Evolutionary conservation across 768 basidiomycete genomes (phyloP), one percentile per base, ranked within the genome.

Genomic region (Russula lepida): DNA sequence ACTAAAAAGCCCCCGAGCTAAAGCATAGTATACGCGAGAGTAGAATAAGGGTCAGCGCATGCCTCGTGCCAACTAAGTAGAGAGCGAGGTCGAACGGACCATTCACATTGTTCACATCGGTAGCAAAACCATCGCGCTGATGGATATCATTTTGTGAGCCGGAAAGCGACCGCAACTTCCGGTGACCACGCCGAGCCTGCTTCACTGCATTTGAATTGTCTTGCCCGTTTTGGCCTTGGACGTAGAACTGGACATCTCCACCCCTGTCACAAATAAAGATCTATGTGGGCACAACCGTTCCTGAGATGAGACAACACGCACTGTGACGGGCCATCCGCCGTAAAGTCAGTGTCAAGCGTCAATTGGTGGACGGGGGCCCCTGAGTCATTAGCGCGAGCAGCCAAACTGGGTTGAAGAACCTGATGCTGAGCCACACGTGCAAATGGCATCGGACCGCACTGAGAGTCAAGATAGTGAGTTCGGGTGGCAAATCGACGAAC

Each of bases 401-500:
- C 28, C 27, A 28, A 12, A n/a, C 43, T 54, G 11, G 12, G 5
- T 21, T 30, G 41, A 32, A 44, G n/a, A 19, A 44, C 15, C 12
- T 13, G 19, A 32, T 55, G 54, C n/a, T 44, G 25, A 6, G 54
- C 54, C 28, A 55, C 54, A 17, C 54, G 54, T 1, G 54, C 54
- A 43, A 55, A 55, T 8, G 54, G 54, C 41, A 55, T 44, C 3
- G 54, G 53, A 19, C 53, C 53, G 43, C 53, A 54, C 53, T 54
- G 8, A n/a, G 25, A 27, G 39, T n/a, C 17, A 8, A 9, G n/a
- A 21, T n/a, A n/a, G 27, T 43, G 39, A n/a, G 39, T 44, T 41
- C 9, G 12, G 17, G 19, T 6, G 6, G n/a, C 0, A n/a, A 8
- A 43, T 12, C 11, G 4, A n/a, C 19, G 30, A 11, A n/a, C 11